Evolutionary conservation across 495 filamentous ascomycete genomes (phyloP), one percentile per base, ranked within the genome.

Genomic region (Aspergillus sclerotioniger): DNA sequence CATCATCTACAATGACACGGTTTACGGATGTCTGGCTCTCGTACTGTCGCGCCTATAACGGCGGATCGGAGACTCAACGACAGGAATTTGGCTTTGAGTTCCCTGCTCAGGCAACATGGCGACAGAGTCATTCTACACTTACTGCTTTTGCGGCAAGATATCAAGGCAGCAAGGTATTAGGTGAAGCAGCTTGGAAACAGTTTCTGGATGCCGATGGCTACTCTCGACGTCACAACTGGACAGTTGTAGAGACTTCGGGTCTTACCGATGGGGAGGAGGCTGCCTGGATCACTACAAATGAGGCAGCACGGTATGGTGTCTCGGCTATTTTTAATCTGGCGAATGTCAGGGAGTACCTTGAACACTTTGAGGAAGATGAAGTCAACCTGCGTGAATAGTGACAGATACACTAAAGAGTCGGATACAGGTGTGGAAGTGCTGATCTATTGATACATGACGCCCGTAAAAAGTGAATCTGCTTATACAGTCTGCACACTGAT

Each of bases 41-140:
- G 15, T 67, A 67, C 39, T 65, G 62, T 33, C 62, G 64, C 10
- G 59, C 62, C 17, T 67, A 67, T 39, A 67, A 67, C 28, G 61
- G 64, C 1, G 62, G 64, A 0, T 32, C 50, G 5, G 32, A 45
- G 8, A 53, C 59, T 15, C 65, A 65, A 48, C 54, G 33, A 8
- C 13, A 56, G 51, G 62, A 67, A 29, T 63, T 62, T 20, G 62
- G 62, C 8, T 67, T 67, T 44, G 39, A 61, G 19, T 65, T 64
- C 16, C 60, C 65, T n/a, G 21, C 39, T 0, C 25, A 25, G 5
- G 25, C 25, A 5, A 25, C 25, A 25, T 25, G 25, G 25, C 25
- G 25, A 25, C 25, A 25, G 25, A 25, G 25, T 25, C 25, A 25
- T 25, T 25, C 25, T 25, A 25, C 25, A 25, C 25, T 25, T 25